Conservation (phyloP, 805 yeast species). For the Candida easanensis region DNA sequence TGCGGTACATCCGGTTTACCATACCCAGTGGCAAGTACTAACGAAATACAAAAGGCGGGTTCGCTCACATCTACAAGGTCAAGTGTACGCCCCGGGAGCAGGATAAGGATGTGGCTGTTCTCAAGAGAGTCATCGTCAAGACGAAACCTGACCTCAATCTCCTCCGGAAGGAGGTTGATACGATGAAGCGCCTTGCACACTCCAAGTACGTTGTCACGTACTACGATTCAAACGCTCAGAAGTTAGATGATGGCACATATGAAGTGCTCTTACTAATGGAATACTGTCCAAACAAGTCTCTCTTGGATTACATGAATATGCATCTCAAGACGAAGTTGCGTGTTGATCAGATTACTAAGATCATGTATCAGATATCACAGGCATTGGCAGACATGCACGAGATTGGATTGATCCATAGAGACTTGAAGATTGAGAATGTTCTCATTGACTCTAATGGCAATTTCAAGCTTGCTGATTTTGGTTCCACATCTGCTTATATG, state of each 20-base stretch:
- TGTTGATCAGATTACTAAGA: conserved; percentile 74
- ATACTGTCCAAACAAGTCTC: conserved; percentile 80
- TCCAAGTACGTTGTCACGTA: conserved; percentile 63
- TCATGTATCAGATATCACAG: conserved; percentile 75
- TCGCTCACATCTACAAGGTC: conserved; percentile 76
- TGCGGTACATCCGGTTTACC: not conserved
- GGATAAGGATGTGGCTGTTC: conserved; percentile 52
- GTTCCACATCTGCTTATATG: conserved; percentile 72
- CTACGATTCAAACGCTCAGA: conserved; percentile 74
- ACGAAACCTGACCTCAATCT: conserved; percentile 65
- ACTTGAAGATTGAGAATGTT: conserved; percentile 92
- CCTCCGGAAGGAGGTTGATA: conserved; percentile 73
- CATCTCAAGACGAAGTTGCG: conserved; percentile 74
- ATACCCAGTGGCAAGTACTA: conserved; percentile 2
- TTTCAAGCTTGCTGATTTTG: conserved; percentile 91
- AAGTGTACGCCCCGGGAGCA: conserved; percentile 47
- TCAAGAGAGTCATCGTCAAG: conserved; percentile 72
- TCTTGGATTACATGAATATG: conserved; percentile 88
- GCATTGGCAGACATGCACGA: conserved; percentile 88
- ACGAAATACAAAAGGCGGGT: conserved; percentile 50
- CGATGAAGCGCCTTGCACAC: conserved; percentile 60
- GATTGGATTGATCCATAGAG: conserved; percentile 74
- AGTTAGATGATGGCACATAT: conserved; percentile 52
- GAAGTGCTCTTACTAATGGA: conserved; percentile 94
- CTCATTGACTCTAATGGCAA: conserved; percentile 65